Conservation (phyloP, 352 stramenopile species). For the Halophytophthora batemanensis region DNA sequence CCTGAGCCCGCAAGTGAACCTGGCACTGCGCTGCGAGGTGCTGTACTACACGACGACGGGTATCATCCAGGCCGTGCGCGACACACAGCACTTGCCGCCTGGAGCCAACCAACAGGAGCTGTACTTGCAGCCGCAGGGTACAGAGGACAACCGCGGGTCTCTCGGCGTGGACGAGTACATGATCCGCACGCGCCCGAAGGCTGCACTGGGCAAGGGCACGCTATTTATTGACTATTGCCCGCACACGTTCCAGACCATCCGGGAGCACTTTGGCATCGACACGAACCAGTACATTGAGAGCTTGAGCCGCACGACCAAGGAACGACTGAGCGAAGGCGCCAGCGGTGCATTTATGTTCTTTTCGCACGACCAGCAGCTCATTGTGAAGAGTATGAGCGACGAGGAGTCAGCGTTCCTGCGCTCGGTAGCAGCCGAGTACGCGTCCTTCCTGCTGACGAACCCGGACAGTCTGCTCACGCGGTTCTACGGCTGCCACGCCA, state of each 20-base stretch:
- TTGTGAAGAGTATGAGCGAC: slow-evolving; percentile 90
- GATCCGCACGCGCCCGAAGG: slow-evolving; percentile 75
- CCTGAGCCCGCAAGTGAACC: slow-evolving; percentile 82
- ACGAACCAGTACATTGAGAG: slow-evolving; percentile 84
- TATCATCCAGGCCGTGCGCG: slow-evolving; percentile 83
- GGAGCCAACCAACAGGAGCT: slow-evolving; percentile 74
- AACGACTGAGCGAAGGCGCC: slow-evolving; percentile 81
- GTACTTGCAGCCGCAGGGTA: slow-evolving; percentile 76
- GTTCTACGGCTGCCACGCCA: slow-evolving; percentile 85
- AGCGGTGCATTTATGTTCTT: slow-evolving; percentile 90
- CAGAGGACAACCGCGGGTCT: slow-evolving; percentile 70
- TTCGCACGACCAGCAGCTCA: slow-evolving; percentile 84
- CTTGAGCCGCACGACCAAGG: slow-evolving; percentile 81
- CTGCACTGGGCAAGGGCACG: slow-evolving; percentile 69
- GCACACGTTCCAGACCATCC: slow-evolving; percentile 84
- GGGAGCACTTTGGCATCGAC: slow-evolving; percentile 80
- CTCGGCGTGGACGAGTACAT: slow-evolving; percentile 83
- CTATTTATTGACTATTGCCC: slow-evolving; percentile 87
- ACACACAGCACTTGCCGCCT: slow-evolving; percentile 63
- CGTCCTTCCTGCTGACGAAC: slow-evolving; percentile 78
- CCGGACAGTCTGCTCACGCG: slow-evolving; percentile 77
- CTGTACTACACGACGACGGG: slow-evolving; percentile 87
- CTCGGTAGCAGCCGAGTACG: slow-evolving; percentile 78
- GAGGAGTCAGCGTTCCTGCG: slow-evolving; percentile 81
- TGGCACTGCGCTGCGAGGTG: slow-evolving; percentile 81